Base-by-base conservation (phyloP, 495 filamentous ascomycete species). In the Choiromyces venosus region DNA sequence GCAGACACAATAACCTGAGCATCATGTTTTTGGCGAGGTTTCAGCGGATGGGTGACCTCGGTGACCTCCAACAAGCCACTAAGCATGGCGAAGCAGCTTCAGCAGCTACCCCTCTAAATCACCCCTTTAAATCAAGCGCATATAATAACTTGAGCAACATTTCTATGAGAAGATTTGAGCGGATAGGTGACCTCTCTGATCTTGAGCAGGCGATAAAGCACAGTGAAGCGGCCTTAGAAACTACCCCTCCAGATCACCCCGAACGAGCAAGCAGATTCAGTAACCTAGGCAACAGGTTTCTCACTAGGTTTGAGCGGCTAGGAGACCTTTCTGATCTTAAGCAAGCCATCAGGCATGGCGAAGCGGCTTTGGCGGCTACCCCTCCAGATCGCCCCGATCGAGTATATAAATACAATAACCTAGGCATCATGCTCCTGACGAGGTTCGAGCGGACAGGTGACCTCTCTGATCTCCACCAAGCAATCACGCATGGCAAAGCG, bases 11-110 rank as follows among this genome's bases (percentile, higher is more conserved):
- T n/a, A n/a, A n/a, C n/a, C n/a, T n/a, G n/a, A n/a, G n/a, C n/a
- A n/a, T n/a, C n/a, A n/a, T n/a, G n/a, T n/a, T n/a, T n/a, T n/a
- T n/a, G n/a, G n/a, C n/a, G n/a, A n/a, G n/a, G n/a, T n/a, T n/a
- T n/a, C n/a, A n/a, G n/a, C n/a, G n/a, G n/a, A n/a, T n/a, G n/a
- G n/a, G n/a, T n/a, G n/a, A n/a, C n/a, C n/a, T n/a, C n/a, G n/a
- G n/a, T n/a, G 65, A 65, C 21, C 65, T 75, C 35, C 40, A 73
- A 18, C 73, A 64, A 9, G 29, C 44, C 1, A 68, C 69, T 9
- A 25, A 36, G 37, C 65, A 67, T 12, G 14, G 21, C 46, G 38
- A 65, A 35, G 4, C 65, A 18, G 37, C 29, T 7, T 16, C 68
- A 37, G 19, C 25, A 37, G 37, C 19, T 19, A 64, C 37, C 14